phyloP scores from a whole-genome alignment of 108 stramenopile genomes.

The Aurantiochytrium sp. region DNA sequence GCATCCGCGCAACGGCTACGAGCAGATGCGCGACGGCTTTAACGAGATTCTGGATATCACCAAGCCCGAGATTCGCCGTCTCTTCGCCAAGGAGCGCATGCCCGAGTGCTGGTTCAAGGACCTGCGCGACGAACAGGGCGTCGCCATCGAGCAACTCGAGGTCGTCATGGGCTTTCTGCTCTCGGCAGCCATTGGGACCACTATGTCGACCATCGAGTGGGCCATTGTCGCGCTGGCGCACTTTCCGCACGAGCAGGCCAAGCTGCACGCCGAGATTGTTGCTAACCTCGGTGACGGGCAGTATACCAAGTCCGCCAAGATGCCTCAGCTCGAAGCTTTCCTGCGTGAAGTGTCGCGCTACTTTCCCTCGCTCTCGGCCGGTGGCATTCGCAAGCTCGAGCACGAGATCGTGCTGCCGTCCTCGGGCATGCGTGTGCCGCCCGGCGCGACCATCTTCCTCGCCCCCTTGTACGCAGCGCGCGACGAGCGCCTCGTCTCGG shows the following conservation, averaged over 20 bases:
- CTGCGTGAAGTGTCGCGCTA: background rate
- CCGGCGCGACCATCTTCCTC: background rate
- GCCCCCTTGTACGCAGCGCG: background rate
- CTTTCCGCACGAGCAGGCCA: background rate
- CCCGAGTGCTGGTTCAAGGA: conserved; percentile 20
- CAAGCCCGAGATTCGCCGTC: background rate
- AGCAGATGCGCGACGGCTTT: background rate
- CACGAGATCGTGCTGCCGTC: conserved; percentile 18
- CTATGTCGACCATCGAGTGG: background rate
- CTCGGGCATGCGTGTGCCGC: background rate
- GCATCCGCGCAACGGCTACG: background rate
- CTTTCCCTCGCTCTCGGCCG: background rate
- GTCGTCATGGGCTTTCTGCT: background rate
- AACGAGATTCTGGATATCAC: background rate
- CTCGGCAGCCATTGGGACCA: conserved; percentile 4
- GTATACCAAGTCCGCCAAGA: background rate
- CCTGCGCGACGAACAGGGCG: background rate
- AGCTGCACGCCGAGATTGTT: background rate
- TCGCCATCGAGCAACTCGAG: background rate
- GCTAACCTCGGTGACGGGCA: background rate
- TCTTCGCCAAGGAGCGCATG: background rate
- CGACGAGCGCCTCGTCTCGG: background rate
- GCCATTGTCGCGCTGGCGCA: background rate
- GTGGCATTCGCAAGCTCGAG: background rate
- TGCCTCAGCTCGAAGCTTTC: conserved; percentile 4